Percentiles rank a stretch among this genome's conserved stretches.
These are phyloP conservation scores for Penicillium sp. DNA, from an alignment of 2,329 filamentous ascomycete species.

Conservation along the genomic window DNA sequence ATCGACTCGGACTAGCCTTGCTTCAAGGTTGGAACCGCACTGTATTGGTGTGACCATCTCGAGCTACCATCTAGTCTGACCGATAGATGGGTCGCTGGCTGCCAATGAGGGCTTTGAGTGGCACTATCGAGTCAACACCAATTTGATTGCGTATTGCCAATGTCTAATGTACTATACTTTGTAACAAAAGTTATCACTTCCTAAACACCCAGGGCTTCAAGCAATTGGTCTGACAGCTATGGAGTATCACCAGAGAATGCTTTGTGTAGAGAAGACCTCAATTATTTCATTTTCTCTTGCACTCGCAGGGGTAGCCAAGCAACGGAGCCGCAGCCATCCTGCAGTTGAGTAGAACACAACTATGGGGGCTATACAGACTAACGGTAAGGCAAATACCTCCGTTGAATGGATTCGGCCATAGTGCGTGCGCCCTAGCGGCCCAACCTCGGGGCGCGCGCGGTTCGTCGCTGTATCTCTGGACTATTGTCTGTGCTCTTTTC, in stretches of 20 bases:
- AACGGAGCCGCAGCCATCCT: background rate
- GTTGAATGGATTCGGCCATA: background rate
- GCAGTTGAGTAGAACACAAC: background rate
- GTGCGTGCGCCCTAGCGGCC: constrained; percentile 18
- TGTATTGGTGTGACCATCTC: background rate
- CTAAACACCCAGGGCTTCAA: background rate
- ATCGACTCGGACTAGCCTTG: constrained; percentile 9
- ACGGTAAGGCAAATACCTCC: constrained; percentile 10
- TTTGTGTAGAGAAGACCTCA: background rate
- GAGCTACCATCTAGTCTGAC: constrained; percentile 1
- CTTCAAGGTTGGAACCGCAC: constrained; percentile 3
- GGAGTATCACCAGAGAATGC: background rate
- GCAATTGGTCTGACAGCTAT: background rate
- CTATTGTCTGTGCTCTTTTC: background rate
- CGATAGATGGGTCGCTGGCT: background rate
- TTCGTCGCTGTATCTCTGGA: background rate
- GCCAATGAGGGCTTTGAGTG: constrained; percentile 6
- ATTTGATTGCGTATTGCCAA: background rate
- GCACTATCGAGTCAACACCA: background rate
- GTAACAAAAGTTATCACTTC: background rate
- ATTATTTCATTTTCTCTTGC: too few species aligned
- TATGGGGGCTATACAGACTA: background rate
- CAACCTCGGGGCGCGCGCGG: background rate
- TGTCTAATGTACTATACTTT: background rate
- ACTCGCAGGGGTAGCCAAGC: background rate